Base-by-base conservation (phyloP, 148 eudicot genomes). In the Persicaria maculosa region DNA sequence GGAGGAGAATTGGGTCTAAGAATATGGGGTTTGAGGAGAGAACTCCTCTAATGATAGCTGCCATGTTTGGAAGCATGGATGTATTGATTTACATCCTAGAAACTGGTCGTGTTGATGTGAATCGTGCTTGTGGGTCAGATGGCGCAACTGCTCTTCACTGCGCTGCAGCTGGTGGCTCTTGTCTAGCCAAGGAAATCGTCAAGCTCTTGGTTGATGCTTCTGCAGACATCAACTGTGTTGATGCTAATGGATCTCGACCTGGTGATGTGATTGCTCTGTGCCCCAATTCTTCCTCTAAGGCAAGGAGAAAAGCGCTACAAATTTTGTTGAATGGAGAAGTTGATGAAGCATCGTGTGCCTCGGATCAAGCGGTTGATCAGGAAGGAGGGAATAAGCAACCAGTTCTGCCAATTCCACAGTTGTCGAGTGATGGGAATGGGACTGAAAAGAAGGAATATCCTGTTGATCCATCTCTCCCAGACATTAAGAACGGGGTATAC, bases 11-110 rank as follows among this genome's bases (percentile, higher is more conserved):
- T 44, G 98, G 98, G 31, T 86, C 91, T 0, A 90, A 72, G n/a
- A 84, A 81, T 77, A 90, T 92, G 96, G 81, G 83, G 0, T 84
- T 80, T 20, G 96, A 95, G 68, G 84, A 84, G 48, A 77, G 98
- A n/a, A 92, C 96, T 0, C 93, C 98, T n/a, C 81, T 92, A 11
- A 85, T 92, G 92, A 77, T 95, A 31, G 92, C 97, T 72, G 79
- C 97, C 53, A 68, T 84, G 47, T 92, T 86, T 57, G 98, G 98
- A 1, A 92, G 93, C 78, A 11, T 50, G 4, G 71, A 78, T 44
- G 86, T 95, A 15, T 14, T 95, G 48, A 81, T 80, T 14, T 87
- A 75, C 74, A 83, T 95, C 3, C 43, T 95, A n/a, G 50, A 53
- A 22, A 79, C 81, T 7, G 79, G 84, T 0, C 72, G 72, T 15